Conservation (phyloP, 441 rosid species). For the Biscutella auriculata region DNA sequence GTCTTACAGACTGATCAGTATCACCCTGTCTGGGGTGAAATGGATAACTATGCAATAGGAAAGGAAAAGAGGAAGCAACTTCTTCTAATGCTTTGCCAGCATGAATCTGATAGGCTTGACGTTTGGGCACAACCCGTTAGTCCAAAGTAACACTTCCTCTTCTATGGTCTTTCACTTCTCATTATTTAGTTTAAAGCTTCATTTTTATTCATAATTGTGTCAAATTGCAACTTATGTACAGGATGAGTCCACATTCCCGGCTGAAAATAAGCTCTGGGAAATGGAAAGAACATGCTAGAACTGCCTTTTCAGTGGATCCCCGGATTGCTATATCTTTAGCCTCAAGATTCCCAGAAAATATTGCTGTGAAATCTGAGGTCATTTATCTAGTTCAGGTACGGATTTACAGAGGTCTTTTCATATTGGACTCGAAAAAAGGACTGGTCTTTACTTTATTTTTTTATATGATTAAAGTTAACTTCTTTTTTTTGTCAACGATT, state of each 20-base stretch:
- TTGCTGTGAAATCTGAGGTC: constrained; percentile 53
- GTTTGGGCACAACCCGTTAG: constrained; percentile 85
- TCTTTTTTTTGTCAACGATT: too few relatives aligned
- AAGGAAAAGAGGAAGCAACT: constrained; percentile 76
- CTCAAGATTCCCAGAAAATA: constrained; percentile 64
- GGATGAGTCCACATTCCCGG: constrained; percentile 42
- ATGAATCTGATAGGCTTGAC: constrained; percentile 88
- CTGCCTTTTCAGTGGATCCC: constrained; percentile 82
- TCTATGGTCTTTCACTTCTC: constrained; percentile 36
- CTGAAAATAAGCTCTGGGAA: constrained; percentile 52
- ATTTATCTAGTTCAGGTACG: constrained; percentile 70
- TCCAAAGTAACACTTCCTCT: constrained; percentile 39
- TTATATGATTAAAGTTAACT: too few relatives aligned
- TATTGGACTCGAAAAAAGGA: background rate
- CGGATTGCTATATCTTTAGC: constrained; percentile 62
- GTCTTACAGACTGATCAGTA: constrained; percentile 43
- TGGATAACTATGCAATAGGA: constrained; percentile 57
- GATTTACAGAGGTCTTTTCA: background rate
- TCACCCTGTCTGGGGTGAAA: constrained; percentile 89
- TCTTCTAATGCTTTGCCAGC: constrained; percentile 76
- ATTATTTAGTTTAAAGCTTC: background rate
- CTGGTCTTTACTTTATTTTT: background rate
- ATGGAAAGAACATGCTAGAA: constrained; percentile 64
- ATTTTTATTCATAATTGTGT: too few relatives aligned
- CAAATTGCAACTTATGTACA: constrained; percentile 22